Percentiles rank a stretch among this genome's conserved stretches.
Conservation (phyloP, 1,284 basidiomycete species). For the Rhodotorula sp. region DNA sequence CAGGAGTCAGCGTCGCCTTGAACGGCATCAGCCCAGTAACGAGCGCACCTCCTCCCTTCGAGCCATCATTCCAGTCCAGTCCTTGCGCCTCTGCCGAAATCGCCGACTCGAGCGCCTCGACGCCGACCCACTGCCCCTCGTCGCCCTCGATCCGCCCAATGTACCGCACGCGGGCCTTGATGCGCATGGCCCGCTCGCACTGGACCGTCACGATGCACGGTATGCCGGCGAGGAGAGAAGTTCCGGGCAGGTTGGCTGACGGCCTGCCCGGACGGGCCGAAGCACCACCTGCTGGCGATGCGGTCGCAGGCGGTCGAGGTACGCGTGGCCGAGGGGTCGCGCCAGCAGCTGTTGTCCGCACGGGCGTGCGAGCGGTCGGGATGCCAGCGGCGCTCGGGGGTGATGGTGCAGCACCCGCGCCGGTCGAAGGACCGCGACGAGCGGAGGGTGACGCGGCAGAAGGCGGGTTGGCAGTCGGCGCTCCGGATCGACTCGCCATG, state of each 20-base stretch:
- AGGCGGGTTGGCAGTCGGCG: neutral
- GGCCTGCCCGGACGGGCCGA: neutral
- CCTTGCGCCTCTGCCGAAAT: slow-evolving; percentile 57
- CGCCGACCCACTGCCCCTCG: slow-evolving; percentile 82
- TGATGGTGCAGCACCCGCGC: no score
- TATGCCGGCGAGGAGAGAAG: slow-evolving; percentile 80
- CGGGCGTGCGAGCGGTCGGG: no score
- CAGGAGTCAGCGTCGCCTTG: no score
- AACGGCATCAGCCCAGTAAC: no score
- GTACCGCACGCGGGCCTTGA: slow-evolving; percentile 82
- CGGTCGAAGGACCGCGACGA: no score
- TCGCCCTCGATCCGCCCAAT: slow-evolving; percentile 80
- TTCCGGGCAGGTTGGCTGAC: slow-evolving; percentile 56
- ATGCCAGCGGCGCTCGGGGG: no score
- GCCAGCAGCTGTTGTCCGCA: no score
- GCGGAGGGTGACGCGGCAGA: no score
- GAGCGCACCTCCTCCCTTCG: slow-evolving; percentile 48
- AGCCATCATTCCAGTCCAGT: slow-evolving; percentile 78
- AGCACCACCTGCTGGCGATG: no score
- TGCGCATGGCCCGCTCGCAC: slow-evolving; percentile 65
- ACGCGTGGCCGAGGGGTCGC: no score
- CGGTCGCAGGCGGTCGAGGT: no score
- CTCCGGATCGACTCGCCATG: no score
- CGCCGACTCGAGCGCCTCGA: slow-evolving; percentile 74
- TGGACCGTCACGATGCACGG: slow-evolving; percentile 80